phyloP scores from a whole-genome alignment of 2,329 filamentous ascomycete species.

The Ceratocystis harringtonii region DNA sequence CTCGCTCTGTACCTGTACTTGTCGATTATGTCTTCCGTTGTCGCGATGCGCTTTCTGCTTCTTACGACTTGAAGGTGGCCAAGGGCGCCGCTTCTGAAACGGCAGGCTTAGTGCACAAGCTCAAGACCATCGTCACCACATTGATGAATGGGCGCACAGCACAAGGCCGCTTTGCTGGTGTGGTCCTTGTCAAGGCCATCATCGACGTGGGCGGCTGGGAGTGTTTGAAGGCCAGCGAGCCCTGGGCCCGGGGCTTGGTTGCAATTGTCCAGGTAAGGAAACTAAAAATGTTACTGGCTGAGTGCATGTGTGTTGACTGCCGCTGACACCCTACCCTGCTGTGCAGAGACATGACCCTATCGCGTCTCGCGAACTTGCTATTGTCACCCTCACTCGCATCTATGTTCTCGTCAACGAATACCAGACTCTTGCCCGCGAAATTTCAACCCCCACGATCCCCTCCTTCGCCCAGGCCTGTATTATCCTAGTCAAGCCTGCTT shows the following conservation, averaged over 20 bases:
- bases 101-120: conserved; percentile 59
- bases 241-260: conserved; percentile 66
- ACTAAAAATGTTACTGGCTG: background rate
- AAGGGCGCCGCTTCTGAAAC: conserved; percentile 49
- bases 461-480: conserved; percentile 60
- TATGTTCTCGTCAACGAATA: conserved; percentile 71
- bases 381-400: conserved; percentile 67
- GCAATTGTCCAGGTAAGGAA: conserved; percentile 52
- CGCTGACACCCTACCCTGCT: background rate
- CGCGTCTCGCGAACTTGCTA: conserved; percentile 58
- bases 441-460: conserved; percentile 69
- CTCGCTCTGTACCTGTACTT: conserved; percentile 55
- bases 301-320: conserved; percentile 18
- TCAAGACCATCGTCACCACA: conserved; percentile 63
- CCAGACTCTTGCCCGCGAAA: conserved; percentile 70
- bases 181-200: conserved; percentile 63
- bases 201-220: conserved; percentile 79
- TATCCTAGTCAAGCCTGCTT: conserved; percentile 41
- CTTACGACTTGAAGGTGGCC: conserved; percentile 41
- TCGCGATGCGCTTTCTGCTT: conserved; percentile 45
- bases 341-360: conserved; percentile 61
- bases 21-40: conserved; percentile 44
- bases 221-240: conserved; percentile 53
- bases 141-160: conserved; percentile 61
- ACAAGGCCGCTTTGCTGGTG: conserved; percentile 63